phyloP scores from a whole-genome alignment of 305 asterid species.

The Fraxinus ornus region DNA sequence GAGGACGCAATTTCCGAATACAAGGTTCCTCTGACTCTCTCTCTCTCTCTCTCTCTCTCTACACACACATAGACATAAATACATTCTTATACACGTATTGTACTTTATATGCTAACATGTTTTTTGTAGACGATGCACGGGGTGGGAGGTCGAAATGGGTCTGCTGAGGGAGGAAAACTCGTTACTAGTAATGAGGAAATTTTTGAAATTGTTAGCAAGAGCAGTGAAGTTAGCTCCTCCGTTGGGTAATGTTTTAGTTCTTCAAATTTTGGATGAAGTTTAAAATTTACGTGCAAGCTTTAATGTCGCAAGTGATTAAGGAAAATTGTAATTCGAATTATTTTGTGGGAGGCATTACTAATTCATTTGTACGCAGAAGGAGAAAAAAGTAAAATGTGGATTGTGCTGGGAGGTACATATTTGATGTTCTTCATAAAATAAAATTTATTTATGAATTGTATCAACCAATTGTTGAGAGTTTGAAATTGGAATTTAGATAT shows the following conservation, averaged over 20 bases:
- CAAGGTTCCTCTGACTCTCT: conserved; percentile 38
- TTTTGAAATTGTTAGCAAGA: conserved; percentile 21
- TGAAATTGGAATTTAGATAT: not conserved
- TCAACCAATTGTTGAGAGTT: not conserved
- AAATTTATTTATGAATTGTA: not conserved
- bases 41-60: not conserved
- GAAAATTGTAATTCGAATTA: not conserved
- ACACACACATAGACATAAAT: not conserved
- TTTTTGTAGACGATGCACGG: conserved; percentile 48
- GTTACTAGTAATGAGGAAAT: conserved; percentile 18
- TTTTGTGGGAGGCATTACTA: not conserved
- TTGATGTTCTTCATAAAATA: not conserved
- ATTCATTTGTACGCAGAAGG: not conserved
- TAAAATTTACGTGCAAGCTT: not conserved
- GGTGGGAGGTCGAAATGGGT: conserved; percentile 1
- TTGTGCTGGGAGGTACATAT: not conserved
- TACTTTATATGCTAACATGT: not conserved
- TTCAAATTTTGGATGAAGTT: not conserved
- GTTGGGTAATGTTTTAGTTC: conserved; percentile 27
- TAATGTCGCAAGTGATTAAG: not conserved
- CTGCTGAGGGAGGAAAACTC: conserved; percentile 21
- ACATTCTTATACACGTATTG: not conserved
- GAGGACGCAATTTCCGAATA: conserved; percentile 51
- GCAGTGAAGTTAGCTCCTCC: conserved; percentile 18
- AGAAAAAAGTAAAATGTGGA: not conserved